These are phyloP conservation scores for Yamadazyma friedrichii DNA, from an alignment of 1,139 yeast genomes.

Conservation along the genomic window DNA sequence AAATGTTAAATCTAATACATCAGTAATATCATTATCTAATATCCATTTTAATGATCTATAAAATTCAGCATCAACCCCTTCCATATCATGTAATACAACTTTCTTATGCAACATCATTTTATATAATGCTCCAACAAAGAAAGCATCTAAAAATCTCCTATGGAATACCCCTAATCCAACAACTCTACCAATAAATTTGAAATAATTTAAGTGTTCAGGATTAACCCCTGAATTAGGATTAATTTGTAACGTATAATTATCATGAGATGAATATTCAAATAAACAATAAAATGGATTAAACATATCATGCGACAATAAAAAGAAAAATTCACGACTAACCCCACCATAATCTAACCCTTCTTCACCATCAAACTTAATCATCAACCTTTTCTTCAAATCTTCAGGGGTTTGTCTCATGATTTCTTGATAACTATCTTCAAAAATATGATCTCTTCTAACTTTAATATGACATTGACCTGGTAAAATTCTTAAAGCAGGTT, in stretches of 20 bases:
- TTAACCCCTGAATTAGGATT: constrained; percentile 98
- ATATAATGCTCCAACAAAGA: constrained; percentile 96
- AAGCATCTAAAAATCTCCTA: constrained; percentile 94
- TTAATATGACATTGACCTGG: constrained; percentile 99
- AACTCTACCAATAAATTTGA: constrained; percentile 97
- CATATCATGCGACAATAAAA: constrained; percentile 95
- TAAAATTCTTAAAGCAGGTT: constrained; percentile 92
- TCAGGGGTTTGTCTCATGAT: constrained; percentile 98
- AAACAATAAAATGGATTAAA: constrained; percentile 96
- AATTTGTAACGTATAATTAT: constrained; percentile 94
- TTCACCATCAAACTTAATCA: constrained; percentile 98
- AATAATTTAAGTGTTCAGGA: constrained; percentile 96
- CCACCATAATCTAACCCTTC: constrained; percentile 99
- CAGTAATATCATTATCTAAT: constrained; percentile 87
- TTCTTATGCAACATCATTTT: constrained; percentile 96
- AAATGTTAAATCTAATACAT: constrained; percentile 79
- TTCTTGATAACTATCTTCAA: constrained; percentile 97
- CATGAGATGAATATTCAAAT: constrained; percentile 96
- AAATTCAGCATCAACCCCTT: constrained; percentile 97
- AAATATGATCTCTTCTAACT: constrained; percentile 93
- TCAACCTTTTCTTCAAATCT: constrained; percentile 92
- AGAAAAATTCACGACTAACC: constrained; percentile 96
- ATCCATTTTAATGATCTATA: constrained; percentile 95
- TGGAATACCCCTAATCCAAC: constrained; percentile 98
- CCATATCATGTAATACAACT: constrained; percentile 95